These are phyloP conservation scores for Agaricus blazei DNA, from an alignment of 768 basidiomycete species.

Conservation along the genomic window DNA sequence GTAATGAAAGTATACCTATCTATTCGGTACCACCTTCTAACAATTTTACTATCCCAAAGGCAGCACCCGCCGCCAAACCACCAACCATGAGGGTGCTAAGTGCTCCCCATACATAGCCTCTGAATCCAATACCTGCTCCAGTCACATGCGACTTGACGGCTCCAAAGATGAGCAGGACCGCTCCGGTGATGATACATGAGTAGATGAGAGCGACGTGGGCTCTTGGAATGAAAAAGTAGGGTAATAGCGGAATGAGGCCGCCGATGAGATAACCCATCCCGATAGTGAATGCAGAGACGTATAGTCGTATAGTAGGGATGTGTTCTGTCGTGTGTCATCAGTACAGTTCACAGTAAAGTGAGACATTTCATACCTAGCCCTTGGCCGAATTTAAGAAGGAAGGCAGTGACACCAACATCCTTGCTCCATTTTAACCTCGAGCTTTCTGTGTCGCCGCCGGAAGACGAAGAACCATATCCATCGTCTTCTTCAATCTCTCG, in stretches of 20 bases:
- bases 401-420: constrained; percentile 85
- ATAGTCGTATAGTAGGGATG: constrained; percentile 77
- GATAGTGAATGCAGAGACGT: constrained; percentile 91
- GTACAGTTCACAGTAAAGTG: background rate
- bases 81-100: constrained; percentile 85
- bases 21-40: constrained; percentile 29
- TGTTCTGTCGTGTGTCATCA: constrained; percentile 55
- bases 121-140: constrained; percentile 60
- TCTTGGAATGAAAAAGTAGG: constrained; percentile 82
- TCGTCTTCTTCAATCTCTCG: constrained; percentile 58
- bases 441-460: constrained; percentile 48
- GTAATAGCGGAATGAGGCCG: constrained; percentile 87
- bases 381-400: constrained; percentile 94
- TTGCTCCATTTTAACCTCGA: constrained; percentile 60
- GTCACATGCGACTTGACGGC: constrained; percentile 86
- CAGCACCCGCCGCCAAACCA: constrained; percentile 77
- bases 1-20: background rate
- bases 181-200: constrained; percentile 75
- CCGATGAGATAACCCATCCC: constrained; percentile 92
- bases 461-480: constrained; percentile 11
- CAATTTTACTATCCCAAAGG: constrained; percentile 48
- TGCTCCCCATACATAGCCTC: constrained; percentile 84
- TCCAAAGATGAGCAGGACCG: constrained; percentile 87
- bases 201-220: constrained; percentile 69
- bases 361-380: constrained; percentile 58